Percentiles rank a stretch among this genome's conserved stretches.
phyloP scores from a whole-genome alignment of 345 rosid species.

The Corchorus olitorius region DNA sequence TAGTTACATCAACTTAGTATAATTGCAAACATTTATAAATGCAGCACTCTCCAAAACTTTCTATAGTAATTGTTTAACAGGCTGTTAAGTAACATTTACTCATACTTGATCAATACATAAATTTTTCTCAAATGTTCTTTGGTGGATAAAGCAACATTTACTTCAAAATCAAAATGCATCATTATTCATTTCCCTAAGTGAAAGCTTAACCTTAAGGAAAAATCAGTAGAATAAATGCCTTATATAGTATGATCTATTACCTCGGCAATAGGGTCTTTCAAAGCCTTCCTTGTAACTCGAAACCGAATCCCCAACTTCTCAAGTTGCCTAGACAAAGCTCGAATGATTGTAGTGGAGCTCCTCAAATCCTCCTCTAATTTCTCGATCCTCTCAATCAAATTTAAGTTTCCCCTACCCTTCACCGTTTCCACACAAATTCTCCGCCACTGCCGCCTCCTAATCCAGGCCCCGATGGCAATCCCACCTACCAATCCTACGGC shows the following conservation, averaged over 20 bases:
- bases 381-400: slow-evolving; percentile 73
- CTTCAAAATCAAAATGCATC: not conserved
- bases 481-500: slow-evolving; percentile 56
- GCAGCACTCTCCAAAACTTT: too few species aligned
- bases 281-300: slow-evolving; percentile 69
- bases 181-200: not conserved
- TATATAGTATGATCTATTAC: slow-evolving; percentile 31
- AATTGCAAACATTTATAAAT: too few species aligned
- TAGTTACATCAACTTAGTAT: not conserved
- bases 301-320: slow-evolving; percentile 93
- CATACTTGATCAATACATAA: not conserved
- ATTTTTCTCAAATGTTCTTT: not conserved
- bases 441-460: slow-evolving; percentile 81
- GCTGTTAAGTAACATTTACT: not conserved
- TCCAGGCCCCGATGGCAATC: slow-evolving; percentile 59
- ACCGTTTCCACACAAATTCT: slow-evolving; percentile 48
- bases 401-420: slow-evolving; percentile 32
- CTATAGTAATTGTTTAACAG: too few species aligned
- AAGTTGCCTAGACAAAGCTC: slow-evolving; percentile 78
- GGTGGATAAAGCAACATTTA: not conserved
- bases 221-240: not conserved
- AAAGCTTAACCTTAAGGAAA: not conserved
- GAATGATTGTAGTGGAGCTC: slow-evolving; percentile 59
- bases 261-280: slow-evolving; percentile 84
- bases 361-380: slow-evolving; percentile 81